Evolutionary conservation across 2,329 filamentous ascomycete genomes (phyloP).

Genomic region (Penicillium hesseltinei): DNA sequence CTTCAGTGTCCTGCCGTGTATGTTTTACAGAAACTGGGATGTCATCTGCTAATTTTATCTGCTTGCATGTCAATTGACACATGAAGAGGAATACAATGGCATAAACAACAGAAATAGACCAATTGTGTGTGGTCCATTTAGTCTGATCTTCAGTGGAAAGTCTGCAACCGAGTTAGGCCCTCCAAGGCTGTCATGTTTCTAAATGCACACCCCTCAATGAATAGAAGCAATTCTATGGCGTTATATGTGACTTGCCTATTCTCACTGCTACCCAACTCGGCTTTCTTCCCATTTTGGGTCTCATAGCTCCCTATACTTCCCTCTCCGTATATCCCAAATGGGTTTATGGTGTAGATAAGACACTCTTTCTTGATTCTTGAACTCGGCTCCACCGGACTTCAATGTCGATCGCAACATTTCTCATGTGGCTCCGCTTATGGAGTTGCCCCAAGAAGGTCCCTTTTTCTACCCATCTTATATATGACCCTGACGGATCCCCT

Average conservation of each 20-base stretch:
- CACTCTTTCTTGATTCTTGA: background rate
- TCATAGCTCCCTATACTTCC: background rate
- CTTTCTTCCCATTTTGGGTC: background rate
- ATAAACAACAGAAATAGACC: background rate
- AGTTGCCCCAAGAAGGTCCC: background rate
- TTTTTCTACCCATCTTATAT: background rate
- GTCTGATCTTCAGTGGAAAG: background rate
- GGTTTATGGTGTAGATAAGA: background rate
- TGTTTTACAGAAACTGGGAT: background rate
- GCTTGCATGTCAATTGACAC: background rate
- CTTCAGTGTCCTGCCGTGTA: background rate
- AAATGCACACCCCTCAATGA: background rate
- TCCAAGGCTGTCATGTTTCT: background rate
- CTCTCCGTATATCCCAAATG: background rate
- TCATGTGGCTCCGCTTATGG: conserved; percentile 1
- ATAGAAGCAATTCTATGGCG: background rate
- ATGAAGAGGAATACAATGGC: background rate
- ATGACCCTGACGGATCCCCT: background rate
- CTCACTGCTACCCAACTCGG: background rate
- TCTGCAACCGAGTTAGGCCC: background rate
- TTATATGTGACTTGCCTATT: background rate
- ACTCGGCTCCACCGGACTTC: background rate
- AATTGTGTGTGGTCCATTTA: background rate
- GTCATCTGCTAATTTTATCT: background rate
- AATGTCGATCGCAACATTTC: conserved; percentile 4